These are phyloP conservation scores for Silene vulgaris DNA, from an alignment of 179 eudicot species.

Conservation along the genomic window DNA sequence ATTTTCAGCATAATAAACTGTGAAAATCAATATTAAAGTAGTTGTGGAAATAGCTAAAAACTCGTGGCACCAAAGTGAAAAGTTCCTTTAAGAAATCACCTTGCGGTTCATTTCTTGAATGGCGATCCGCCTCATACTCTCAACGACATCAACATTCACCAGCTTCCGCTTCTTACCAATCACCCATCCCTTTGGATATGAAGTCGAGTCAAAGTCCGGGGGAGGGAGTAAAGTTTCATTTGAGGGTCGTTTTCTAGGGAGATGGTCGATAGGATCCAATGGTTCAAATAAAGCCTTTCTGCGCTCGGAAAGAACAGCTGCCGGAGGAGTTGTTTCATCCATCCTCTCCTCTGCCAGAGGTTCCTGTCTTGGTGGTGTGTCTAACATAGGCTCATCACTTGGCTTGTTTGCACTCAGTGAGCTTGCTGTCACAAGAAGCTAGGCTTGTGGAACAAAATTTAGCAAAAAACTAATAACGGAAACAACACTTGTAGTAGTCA, in stretches of 20 bases:
- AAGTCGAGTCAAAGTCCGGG: conserved; percentile 82
- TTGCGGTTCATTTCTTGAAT: conserved; percentile 93
- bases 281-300: conserved; percentile 90
- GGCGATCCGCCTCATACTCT: conserved; percentile 91
- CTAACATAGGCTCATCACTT: conserved; percentile 38
- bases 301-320: conserved; percentile 58
- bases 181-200: conserved; percentile 83
- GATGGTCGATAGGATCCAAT: conserved; percentile 48
- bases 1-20: neutral
- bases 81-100: conserved; percentile 33
- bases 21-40: no score
- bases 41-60: neutral
- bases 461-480: conserved; percentile 16
- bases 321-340: conserved; percentile 40
- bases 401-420: conserved; percentile 34
- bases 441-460: conserved; percentile 32
- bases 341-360: conserved; percentile 34
- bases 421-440: conserved; percentile 44
- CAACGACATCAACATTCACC: conserved; percentile 91
- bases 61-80: no score
- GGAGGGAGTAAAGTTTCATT: conserved; percentile 88
- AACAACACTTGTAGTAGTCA: conserved; percentile 6
- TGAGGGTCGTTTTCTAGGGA: conserved; percentile 59
- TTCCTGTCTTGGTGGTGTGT: conserved; percentile 42
- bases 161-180: conserved; percentile 90